Evolutionary conservation across 805 yeast genomes (phyloP).

Genomic region (Wickerhamomyces rabaulensis): DNA sequence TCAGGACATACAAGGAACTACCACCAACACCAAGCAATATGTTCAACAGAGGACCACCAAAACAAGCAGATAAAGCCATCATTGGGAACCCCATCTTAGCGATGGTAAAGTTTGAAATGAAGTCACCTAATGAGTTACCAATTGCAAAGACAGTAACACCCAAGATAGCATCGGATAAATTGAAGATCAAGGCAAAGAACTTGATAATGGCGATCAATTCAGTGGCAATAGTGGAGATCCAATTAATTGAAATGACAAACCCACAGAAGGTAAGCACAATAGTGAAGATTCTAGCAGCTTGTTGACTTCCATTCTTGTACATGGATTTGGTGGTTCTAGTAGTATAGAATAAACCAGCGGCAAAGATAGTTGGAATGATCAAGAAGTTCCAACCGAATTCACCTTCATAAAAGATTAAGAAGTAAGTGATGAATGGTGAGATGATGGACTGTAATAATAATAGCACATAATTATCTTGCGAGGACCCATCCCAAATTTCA

Average conservation of each 20-base stretch:
- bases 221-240: constrained; percentile 51
- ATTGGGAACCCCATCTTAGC: constrained; percentile 83
- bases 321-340: background rate
- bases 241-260: constrained; percentile 59
- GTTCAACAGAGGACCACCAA: constrained; percentile 87
- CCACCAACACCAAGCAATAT: constrained; percentile 75
- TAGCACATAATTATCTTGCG: constrained; percentile 14
- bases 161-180: constrained; percentile 70
- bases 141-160: constrained; percentile 90
- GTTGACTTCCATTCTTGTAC: constrained; percentile 1
- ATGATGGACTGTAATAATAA: constrained; percentile 27
- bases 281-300: background rate
- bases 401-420: constrained; percentile 13
- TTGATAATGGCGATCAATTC: constrained; percentile 60
- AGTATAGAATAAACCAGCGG: background rate
- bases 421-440: constrained; percentile 23
- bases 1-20: constrained; percentile 49
- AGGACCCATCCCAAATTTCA: constrained; percentile 8
- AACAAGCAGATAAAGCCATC: constrained; percentile 92
- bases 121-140: constrained; percentile 90
- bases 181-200: constrained; percentile 51
- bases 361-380: constrained; percentile 4
- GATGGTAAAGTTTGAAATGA: constrained; percentile 77
- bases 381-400: background rate
- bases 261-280: constrained; percentile 41